phyloP scores from a whole-genome alignment of 1,139 yeast species.

The Geotrichum restrictum region DNA sequence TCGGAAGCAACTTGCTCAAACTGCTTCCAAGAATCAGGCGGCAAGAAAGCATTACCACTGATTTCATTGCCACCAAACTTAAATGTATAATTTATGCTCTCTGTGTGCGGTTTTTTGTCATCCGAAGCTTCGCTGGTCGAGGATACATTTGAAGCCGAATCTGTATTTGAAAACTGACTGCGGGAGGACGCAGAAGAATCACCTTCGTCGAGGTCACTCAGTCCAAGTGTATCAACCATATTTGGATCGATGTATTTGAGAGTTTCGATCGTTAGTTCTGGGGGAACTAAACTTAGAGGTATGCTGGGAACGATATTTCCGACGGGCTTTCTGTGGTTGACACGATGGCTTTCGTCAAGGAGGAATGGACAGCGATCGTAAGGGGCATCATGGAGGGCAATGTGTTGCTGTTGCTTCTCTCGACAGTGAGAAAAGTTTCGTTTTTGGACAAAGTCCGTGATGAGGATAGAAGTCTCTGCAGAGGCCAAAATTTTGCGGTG shows the following conservation, averaged over 20 bases:
- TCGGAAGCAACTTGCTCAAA: slow-evolving; percentile 18
- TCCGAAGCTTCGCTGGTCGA: not conserved
- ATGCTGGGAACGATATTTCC: slow-evolving; percentile 49
- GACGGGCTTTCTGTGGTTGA: slow-evolving; percentile 40
- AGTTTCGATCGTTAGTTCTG: slow-evolving; percentile 50
- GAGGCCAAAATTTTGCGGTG: slow-evolving; percentile 32
- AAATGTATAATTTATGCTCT: slow-evolving; percentile 9
- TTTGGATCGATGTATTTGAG: slow-evolving; percentile 30
- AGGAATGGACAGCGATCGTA: slow-evolving; percentile 75
- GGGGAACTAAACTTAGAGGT: slow-evolving; percentile 60
- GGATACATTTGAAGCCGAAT: not conserved
- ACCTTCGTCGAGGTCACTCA: slow-evolving; percentile 15
- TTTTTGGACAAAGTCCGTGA: slow-evolving; percentile 60
- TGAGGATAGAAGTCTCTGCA: slow-evolving; percentile 52
- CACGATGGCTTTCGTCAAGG: slow-evolving; percentile 49
- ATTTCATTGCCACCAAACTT: slow-evolving; percentile 16
- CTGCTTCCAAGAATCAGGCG: slow-evolving; percentile 30
- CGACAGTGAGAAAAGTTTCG: slow-evolving; percentile 48
- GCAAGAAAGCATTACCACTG: slow-evolving; percentile 27
- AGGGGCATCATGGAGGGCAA: slow-evolving; percentile 72
- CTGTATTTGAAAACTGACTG: slow-evolving; percentile 8
- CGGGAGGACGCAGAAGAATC: slow-evolving; percentile 19
- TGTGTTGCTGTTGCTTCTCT: slow-evolving; percentile 58
- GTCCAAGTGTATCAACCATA: slow-evolving; percentile 16
- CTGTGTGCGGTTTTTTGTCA: not conserved